Percentiles rank a stretch among this genome's conserved stretches.
These are phyloP conservation scores for Boletus reticulatus DNA, from an alignment of 768 basidiomycete genomes.

Conservation along the genomic window DNA sequence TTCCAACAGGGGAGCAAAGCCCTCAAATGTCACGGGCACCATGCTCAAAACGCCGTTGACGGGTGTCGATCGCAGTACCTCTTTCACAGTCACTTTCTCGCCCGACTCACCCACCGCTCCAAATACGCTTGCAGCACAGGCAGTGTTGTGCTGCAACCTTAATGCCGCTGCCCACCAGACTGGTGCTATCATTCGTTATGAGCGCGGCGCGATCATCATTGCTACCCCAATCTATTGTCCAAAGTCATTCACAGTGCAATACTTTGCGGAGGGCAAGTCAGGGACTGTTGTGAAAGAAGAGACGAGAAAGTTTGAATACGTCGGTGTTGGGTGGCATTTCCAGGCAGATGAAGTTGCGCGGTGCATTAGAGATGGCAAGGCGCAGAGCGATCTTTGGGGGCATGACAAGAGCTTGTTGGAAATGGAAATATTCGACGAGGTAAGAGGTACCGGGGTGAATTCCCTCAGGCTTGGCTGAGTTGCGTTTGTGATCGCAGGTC, in stretches of 20 bases:
- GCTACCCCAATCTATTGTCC: conserved; percentile 66
- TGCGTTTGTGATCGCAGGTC: conserved; percentile 40
- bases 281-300: conserved; percentile 52
- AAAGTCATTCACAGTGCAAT: conserved; percentile 61
- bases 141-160: conserved; percentile 68
- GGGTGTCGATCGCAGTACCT: conserved; percentile 74
- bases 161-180: conserved; percentile 45
- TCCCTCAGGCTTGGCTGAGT: conserved; percentile 13
- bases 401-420: conserved; percentile 77
- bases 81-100: conserved; percentile 70
- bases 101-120: conserved; percentile 36
- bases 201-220: conserved; percentile 67
- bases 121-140: conserved; percentile 59
- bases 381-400: conserved; percentile 71
- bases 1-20: conserved; percentile 56
- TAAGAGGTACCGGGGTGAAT: conserved; percentile 26
- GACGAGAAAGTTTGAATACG: conserved; percentile 53
- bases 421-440: conserved; percentile 87
- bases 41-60: conserved; percentile 80
- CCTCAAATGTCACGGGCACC: conserved; percentile 58
- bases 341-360: conserved; percentile 88
- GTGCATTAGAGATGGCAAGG: conserved; percentile 69
- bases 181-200: conserved; percentile 70
- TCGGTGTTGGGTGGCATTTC: conserved; percentile 77
- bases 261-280: conserved; percentile 48